Evolutionary conservation across 768 basidiomycete species (phyloP), one percentile per base, ranked within the genome.

Genomic region (Lactarius deliciosus): DNA sequence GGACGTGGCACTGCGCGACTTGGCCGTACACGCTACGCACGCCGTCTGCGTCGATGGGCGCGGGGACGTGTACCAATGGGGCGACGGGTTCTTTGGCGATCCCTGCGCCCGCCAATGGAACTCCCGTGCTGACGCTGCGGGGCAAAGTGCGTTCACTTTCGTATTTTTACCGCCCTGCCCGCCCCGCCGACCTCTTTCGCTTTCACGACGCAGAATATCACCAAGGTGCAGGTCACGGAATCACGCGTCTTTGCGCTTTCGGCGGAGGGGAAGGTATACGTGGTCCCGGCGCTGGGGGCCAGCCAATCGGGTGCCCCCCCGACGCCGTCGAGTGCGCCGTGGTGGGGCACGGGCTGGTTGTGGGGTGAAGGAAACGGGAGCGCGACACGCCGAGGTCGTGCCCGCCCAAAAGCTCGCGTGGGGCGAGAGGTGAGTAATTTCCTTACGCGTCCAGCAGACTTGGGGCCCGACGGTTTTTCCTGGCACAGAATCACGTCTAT

Each of bases 11-110:
- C 79, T 94, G 16, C 85, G 91, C 10, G 91, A 94, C 72, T 74
- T 94, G 43, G 85, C 81, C 15, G 76, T 94, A 32, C 86, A 92
- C 61, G 80, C 83, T 64, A 78, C 77, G 38, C 86, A 90, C 68
- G 90, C 85, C 1, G 91, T 87, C 16, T 92, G 90, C 68, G 84
- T 94, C 22, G 91, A 94, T 72, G 86, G 85, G 9, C 81, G 83
- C 41, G 93, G 92, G 30, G 88, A 95, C 70, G 87, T 92, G 3
- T 90, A 91, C 72, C 91, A 93, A 71, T 94, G 92, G 92, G 92
- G 92, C 0, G 80, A 81, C 50, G 87, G 83, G 0, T 90, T 86
- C 75, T 81, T 81, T 69, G 80, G 80, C 18, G 68, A 18, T 68
- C 75, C 75, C 5, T 67, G 64, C 18, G 60, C 75, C 56, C 64